Base-by-base conservation (phyloP, 495 filamentous ascomycete species). In the Annulohypoxylon nitens region DNA sequence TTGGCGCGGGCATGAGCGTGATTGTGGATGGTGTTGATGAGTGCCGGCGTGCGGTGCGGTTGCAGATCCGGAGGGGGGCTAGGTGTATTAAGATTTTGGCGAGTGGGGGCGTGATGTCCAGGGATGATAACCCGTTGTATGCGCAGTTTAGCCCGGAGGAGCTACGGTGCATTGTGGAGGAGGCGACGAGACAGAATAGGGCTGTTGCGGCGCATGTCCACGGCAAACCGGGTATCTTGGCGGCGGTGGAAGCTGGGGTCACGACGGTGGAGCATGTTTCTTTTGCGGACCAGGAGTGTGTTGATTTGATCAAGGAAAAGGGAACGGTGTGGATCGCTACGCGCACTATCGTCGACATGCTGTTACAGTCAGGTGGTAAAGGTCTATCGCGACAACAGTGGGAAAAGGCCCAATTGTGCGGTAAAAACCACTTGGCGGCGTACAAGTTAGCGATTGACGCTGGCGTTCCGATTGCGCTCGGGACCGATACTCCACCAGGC, bases 61-160 rank as follows among this genome's bases (percentile, higher is more conserved):
- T 82, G 70, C 80, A 85, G 74, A 80, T 88, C 36, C 83, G 86
- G 0, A 78, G 82, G 11, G 86, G 86, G 4, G 86, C 86, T 12
- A 77, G 76, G 18, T 78, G 83, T 23, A 86, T 88, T 76, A 88
- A 88, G 74, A 71, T 88, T n/a, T 76, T 80, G 33, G 81, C 84
- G 0, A 83, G 80, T 8, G 86, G 86, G 37, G 86, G 86, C 11
- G 83, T 85, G 20, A 68, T 82, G 50, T 84, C 81, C 6, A 70
- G 76, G 11, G 74, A 83, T 25, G 86, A 88, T 48, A 75, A 85
- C 59, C 86, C 84, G 12, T 67, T 80, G 50, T 76, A 81, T 54
- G 80, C 81, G 45, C 84, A 88, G 64, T 87, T 88, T 71, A 83
- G 80, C 23, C 76, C 77, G n/a, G 84, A 82, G 75, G 86, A 88